These are phyloP conservation scores for Silene vulgaris DNA, from an alignment of 179 eudicot genomes.

Conservation along the genomic window DNA sequence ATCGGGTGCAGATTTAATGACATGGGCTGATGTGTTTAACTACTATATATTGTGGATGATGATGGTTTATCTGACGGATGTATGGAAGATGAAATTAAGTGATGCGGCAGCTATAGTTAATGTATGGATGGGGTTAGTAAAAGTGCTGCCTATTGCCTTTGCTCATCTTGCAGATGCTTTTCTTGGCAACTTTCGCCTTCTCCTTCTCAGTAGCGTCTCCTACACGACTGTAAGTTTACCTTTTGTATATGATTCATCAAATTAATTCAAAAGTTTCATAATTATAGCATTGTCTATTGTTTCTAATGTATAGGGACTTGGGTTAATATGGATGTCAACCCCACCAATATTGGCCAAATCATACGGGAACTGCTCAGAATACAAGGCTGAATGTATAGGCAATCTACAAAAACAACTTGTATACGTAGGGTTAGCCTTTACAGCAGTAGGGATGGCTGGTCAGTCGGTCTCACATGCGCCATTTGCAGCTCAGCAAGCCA, in stretches of 20 bases:
- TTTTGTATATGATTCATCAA: background rate
- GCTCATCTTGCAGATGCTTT: slow-evolving; percentile 40
- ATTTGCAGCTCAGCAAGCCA: slow-evolving; percentile 17
- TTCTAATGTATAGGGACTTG: slow-evolving; percentile 34
- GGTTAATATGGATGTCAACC: slow-evolving; percentile 45
- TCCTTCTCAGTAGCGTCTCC: slow-evolving; percentile 42
- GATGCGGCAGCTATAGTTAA: slow-evolving; percentile 60
- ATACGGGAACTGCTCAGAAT: slow-evolving; percentile 33
- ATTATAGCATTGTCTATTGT: background rate
- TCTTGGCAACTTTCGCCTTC: slow-evolving; percentile 38
- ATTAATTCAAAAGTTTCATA: background rate
- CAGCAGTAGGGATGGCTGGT: slow-evolving; percentile 37
- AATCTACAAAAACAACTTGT: slow-evolving; percentile 35
- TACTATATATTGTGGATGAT: slow-evolving; percentile 40
- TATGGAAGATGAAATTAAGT: slow-evolving; percentile 43
- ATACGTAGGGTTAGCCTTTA: slow-evolving; percentile 31
- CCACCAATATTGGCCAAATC: slow-evolving; percentile 36
- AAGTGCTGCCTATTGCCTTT: slow-evolving; percentile 26
- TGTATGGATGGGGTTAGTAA: slow-evolving; percentile 36
- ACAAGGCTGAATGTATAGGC: slow-evolving; percentile 43
- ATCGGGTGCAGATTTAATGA: slow-evolving; percentile 31
- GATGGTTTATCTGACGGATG: slow-evolving; percentile 47
- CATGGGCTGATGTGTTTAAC: slow-evolving; percentile 47
- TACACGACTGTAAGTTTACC: slow-evolving; percentile 38
- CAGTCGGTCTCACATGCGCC: slow-evolving; percentile 23